These are phyloP conservation scores for Astrocystis sublimbata DNA, from an alignment of 495 filamentous ascomycete species.

Conservation along the genomic window DNA sequence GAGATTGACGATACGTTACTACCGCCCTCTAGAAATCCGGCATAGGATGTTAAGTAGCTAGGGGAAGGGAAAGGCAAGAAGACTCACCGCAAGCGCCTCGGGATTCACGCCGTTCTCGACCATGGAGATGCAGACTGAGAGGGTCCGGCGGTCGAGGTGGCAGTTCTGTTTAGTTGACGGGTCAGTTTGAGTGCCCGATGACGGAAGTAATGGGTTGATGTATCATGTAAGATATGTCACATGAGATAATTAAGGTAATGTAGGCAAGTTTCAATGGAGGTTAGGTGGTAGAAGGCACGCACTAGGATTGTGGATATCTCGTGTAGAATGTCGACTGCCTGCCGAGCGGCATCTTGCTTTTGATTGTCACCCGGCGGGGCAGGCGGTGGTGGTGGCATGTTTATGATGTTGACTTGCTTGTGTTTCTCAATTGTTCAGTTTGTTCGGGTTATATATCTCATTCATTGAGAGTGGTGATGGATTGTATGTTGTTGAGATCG, in stretches of 20 bases:
- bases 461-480: too few relatives aligned
- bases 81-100: slow-evolving; percentile 84
- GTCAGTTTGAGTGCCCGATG: too few relatives aligned
- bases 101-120: slow-evolving; percentile 97
- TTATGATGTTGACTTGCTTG: slow-evolving; percentile 11
- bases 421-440: background rate
- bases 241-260: background rate
- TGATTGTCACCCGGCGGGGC: slow-evolving; percentile 56
- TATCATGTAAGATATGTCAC: too few relatives aligned
- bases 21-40: background rate
- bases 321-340: slow-evolving; percentile 92
- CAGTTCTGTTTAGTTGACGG: slow-evolving; percentile 71
- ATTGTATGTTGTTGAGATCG: background rate
- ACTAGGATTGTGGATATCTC: slow-evolving; percentile 92
- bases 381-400: slow-evolving; percentile 26
- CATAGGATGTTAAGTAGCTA: background rate
- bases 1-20: too few relatives aligned
- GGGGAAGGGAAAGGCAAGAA: background rate
- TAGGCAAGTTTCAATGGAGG: too few relatives aligned
- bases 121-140: slow-evolving; percentile 92
- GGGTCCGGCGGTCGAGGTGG: slow-evolving; percentile 80
- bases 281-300: slow-evolving; percentile 14
- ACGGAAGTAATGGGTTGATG: too few relatives aligned
- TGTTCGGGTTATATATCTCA: background rate
- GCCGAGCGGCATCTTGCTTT: slow-evolving; percentile 88